A percentile compares a stretch with the other conserved stretches of the same genome.
These are phyloP conservation scores for Lentinus polychrous DNA, from an alignment of 1,284 basidiomycete species.

Conservation along the genomic window DNA sequence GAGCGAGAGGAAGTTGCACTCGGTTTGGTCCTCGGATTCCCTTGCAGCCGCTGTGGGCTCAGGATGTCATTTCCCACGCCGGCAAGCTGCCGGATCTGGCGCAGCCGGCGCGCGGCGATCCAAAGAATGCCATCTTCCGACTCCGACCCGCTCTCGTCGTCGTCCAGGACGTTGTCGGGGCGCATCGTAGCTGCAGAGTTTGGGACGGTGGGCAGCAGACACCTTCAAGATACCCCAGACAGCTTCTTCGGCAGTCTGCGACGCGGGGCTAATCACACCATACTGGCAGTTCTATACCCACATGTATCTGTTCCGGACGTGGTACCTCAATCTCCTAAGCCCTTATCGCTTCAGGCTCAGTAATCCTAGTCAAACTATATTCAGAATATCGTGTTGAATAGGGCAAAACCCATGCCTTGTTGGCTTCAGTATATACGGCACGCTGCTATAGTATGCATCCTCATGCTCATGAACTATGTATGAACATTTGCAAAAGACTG, in stretches of 20 bases:
- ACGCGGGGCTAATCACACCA: background rate
- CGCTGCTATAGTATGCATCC: no score
- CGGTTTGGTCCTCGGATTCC: conserved; percentile 17
- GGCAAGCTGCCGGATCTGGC: conserved; percentile 13
- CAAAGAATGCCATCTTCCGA: conserved; percentile 24
- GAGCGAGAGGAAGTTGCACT: conserved; percentile 20
- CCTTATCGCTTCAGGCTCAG: background rate
- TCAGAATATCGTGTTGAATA: no score
- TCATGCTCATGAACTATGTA: no score
- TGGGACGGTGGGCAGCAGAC: background rate
- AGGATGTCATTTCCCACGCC: conserved; percentile 10
- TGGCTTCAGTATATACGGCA: no score
- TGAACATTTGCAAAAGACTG: no score
- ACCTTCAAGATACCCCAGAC: background rate
- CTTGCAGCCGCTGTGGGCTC: conserved; percentile 17
- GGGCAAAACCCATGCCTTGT: no score
- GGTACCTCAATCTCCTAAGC: background rate
- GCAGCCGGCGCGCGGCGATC: conserved; percentile 20
- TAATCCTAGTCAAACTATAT: no score
- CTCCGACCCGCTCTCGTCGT: conserved; percentile 21
- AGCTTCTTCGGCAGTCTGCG: conserved; percentile 10
- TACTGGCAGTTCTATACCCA: background rate
- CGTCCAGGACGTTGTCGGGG: conserved; percentile 12
- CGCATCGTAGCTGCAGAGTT: conserved; percentile 8
- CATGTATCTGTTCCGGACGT: background rate